Evolutionary conservation across 2,329 filamentous ascomycete species (phyloP).

Genomic region (Pseudopyrenochaeta lycopersici): DNA sequence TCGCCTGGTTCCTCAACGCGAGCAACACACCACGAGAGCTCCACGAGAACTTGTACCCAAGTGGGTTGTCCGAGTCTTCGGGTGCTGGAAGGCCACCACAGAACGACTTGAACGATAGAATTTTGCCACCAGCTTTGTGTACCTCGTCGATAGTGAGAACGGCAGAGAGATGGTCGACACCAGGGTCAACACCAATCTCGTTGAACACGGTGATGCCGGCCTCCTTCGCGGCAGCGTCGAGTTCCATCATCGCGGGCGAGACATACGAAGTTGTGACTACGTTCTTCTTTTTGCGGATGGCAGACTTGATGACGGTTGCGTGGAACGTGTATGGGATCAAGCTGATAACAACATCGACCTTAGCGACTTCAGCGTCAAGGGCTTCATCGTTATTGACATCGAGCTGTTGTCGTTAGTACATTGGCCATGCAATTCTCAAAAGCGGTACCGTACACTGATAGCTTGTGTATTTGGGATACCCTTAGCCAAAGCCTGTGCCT

Average conservation of each 20-base stretch:
- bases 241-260: conserved; percentile 89
- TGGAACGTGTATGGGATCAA: conserved; percentile 79
- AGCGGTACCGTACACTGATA: conserved; percentile 59
- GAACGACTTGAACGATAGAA: conserved; percentile 81
- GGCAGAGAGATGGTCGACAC: conserved; percentile 80
- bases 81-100: conserved; percentile 65
- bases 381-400: conserved; percentile 81
- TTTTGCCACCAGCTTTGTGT: conserved; percentile 87
- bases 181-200: conserved; percentile 72
- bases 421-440: background rate
- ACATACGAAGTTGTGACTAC: conserved; percentile 96
- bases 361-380: conserved; percentile 80
- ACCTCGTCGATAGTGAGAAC: conserved; percentile 89
- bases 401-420: conserved; percentile 61
- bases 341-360: conserved; percentile 76
- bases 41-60: conserved; percentile 91
- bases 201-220: conserved; percentile 98
- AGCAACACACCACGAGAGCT: conserved; percentile 84
- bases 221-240: conserved; percentile 82
- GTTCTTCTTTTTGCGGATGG: conserved; percentile 92
- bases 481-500: conserved; percentile 76
- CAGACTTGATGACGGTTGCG: conserved; percentile 87
- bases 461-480: conserved; percentile 75
- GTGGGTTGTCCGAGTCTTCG: conserved; percentile 84
- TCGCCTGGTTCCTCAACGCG: conserved; percentile 85